Base-by-base conservation (phyloP, 2,329 filamentous ascomycete genomes). In the Septoria petroselini region DNA sequence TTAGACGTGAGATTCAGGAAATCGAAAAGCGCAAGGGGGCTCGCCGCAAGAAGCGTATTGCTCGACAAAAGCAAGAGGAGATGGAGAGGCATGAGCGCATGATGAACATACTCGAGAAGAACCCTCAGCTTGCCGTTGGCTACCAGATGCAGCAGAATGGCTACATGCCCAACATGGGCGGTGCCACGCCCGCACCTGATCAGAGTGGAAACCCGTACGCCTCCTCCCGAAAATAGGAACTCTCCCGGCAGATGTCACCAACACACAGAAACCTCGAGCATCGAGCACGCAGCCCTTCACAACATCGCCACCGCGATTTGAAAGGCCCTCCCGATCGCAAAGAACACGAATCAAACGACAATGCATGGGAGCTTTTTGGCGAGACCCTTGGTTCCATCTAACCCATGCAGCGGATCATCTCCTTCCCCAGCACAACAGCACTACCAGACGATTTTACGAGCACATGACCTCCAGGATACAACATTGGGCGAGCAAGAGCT, bases 21-120 rank as follows among this genome's bases (percentile, higher is more conserved):
- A 76, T 84, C 50, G 74, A 79, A 49, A 66, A 68, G 55, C 70
- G 71, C 53, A 68, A 70, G 55, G 59, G 59, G 18, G 55, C 62
- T 33, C 64, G 65, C 46, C 67, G 69, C 57, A 75, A 76, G 69
- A 65, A 65, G 47, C 59, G 68, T 14, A 66, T 72, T 59, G 64
- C 65, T 40, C 62, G 63, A 17, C 72, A 75, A 53, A 72, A 70
- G 53, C 66, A 75, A 55, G 71, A 75, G 57, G 69, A 75, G 54
- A 62, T 65, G 33, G 69, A 74, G 54, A 53, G 60, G 60, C 68
- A 60, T 51, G 70, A 60, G 57, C 61, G 62, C 56, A 70, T 68
- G 61, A 66, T 67, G 67, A 55, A 58, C 15, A 58, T 64, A 38
- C 59, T 65, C 55, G 57, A 59, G 37, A 50, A 59, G 38, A 62